Base-by-base conservation (phyloP, 495 filamentous ascomycete species). In the Talaromyces borbonicus region DNA sequence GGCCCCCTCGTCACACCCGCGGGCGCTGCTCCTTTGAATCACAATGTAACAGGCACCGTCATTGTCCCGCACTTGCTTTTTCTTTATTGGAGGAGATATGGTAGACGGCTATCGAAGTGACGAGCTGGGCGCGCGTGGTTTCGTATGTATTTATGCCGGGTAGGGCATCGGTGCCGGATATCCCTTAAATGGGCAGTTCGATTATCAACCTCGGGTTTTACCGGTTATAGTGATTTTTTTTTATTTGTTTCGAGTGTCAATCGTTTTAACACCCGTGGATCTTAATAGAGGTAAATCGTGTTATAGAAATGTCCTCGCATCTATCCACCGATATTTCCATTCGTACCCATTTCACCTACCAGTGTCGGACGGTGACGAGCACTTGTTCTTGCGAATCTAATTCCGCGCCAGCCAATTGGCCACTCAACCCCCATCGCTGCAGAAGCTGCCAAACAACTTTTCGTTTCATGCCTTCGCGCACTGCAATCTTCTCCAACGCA, bases 401-500 rank as follows among this genome's bases (percentile, higher is more conserved):
- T 20, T 69, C 63, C 5, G 62, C 31, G 5, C 54, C 55, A 0
- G 55, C 55, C 6, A 56, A 53, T 31, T 60, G 59, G 16, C 66
- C 62, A n/a, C n/a, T n/a, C 12, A 65, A 37, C 11, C 67, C 67
- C 18, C 69, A 32, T 2, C 67, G 66, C 47, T 53, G 61, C 6
- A 72, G 61, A n/a, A 90, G 62, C 49, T 73, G 77, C 75, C 81
- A 85, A 11, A 85, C 81, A 49, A 81, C 77, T 65, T 90, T 93
- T 35, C 89, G 70, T 68, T 90, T 93, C 65, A 94, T 70, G 8
- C 79, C 80, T 67, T 97, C 89, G 27, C 79, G 72, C 8, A 88
- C 72, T 0, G 79, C 72, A 55, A 97, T 85, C 59, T 90, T 83
- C 67, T 98, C 92, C 30, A 98, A 64, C 4, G 90, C 87, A 59